These are phyloP conservation scores for Hygrophoropsis aurantiaca DNA, from an alignment of 768 basidiomycete genomes.

Conservation along the genomic window DNA sequence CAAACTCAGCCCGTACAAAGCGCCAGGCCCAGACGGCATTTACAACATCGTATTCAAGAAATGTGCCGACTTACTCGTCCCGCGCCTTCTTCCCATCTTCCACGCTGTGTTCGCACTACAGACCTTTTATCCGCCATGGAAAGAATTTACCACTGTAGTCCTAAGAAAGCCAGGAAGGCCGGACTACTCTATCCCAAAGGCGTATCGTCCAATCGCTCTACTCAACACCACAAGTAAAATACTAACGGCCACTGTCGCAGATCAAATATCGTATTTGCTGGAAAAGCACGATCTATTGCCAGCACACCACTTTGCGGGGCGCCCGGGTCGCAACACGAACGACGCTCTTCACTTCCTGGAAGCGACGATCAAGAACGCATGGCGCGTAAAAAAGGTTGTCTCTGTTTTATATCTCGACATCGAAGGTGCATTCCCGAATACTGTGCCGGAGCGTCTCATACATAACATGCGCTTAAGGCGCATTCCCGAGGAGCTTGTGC, in stretches of 20 bases:
- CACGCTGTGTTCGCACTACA: slow-evolving; percentile 7
- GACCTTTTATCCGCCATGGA: slow-evolving; percentile 15
- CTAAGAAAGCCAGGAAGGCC: slow-evolving; percentile 35
- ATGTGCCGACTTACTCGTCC: slow-evolving; percentile 6
- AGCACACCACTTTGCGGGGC: slow-evolving; percentile 35
- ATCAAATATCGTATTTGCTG: slow-evolving; percentile 18
- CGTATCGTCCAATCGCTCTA: slow-evolving; percentile 39
- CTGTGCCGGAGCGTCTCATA: slow-evolving; percentile 26
- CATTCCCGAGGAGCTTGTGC: slow-evolving; percentile 2
- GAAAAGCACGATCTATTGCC: slow-evolving; percentile 37
- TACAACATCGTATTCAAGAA: slow-evolving; percentile 18
- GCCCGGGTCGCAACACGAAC: slow-evolving; percentile 37
- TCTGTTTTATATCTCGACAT: slow-evolving; percentile 42
- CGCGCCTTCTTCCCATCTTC: slow-evolving; percentile 11
- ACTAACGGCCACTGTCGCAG: slow-evolving; percentile 19
- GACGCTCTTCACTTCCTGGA: slow-evolving; percentile 35
- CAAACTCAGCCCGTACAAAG: slow-evolving; percentile 14
- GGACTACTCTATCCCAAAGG: slow-evolving; percentile 31
- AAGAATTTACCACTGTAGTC: slow-evolving; percentile 25
- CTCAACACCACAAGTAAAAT: slow-evolving; percentile 32
- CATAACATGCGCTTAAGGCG: slow-evolving; percentile 23
- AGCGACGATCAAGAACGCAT: slow-evolving; percentile 35
- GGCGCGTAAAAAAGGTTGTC: slow-evolving; percentile 33
- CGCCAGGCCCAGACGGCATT: slow-evolving; percentile 24
- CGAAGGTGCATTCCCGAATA: slow-evolving; percentile 43